These are phyloP conservation scores for Hyparrhenia diplandra DNA, from an alignment of 176 grass and related monocot genomes.

Conservation along the genomic window DNA sequence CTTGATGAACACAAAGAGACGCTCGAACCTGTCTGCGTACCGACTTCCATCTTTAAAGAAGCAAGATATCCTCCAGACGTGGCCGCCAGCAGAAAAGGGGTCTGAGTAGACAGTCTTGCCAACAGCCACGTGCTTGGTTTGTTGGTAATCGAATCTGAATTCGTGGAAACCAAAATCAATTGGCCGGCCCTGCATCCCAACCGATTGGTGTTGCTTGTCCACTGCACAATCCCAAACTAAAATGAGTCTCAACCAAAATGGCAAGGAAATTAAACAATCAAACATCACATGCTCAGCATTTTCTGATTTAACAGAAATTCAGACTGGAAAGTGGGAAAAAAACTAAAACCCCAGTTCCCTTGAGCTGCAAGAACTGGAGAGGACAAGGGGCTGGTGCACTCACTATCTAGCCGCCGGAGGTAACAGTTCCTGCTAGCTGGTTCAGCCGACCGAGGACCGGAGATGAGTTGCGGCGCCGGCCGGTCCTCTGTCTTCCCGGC, in stretches of 20 bases:
- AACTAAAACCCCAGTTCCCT: no score
- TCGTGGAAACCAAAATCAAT: not conserved
- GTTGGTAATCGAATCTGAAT: constrained; percentile 23
- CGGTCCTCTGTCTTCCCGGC: no score
- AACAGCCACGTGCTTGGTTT: not conserved
- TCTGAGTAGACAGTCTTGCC: not conserved
- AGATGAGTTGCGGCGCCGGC: no score
- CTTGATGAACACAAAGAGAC: constrained; percentile 17
- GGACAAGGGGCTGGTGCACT: no score
- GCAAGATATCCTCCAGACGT: no score
- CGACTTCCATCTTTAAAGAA: no score
- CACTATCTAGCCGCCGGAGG: no score
- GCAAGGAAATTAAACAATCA: not conserved
- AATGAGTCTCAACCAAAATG: no score
- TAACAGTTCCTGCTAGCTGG: no score
- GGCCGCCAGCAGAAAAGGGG: constrained; percentile 18
- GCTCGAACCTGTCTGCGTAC: not conserved
- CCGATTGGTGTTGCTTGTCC: not conserved
- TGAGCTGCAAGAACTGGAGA: no score
- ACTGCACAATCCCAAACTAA: not conserved
- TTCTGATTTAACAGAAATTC: not conserved
- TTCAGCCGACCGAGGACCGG: no score
- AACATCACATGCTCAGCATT: not conserved
- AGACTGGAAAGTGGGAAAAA: not conserved
- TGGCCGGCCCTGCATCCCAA: not conserved